Base-by-base conservation (phyloP, 2,329 filamentous ascomycete species). In the Diaporthe vaccinii region DNA sequence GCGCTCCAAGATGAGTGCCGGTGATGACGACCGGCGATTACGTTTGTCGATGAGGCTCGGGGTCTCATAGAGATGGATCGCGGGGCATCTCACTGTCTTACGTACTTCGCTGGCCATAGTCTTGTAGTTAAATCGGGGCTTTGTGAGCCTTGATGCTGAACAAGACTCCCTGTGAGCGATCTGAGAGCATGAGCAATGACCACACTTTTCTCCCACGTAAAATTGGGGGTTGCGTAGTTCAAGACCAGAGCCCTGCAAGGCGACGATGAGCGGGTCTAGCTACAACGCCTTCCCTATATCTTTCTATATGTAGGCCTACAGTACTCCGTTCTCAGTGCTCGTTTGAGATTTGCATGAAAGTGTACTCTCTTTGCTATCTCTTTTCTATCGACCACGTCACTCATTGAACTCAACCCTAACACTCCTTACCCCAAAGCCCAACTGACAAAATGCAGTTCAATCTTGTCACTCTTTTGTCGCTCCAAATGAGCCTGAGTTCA, bases 21-120 rank as follows among this genome's bases (percentile, higher is more conserved):
- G 41, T 49, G 61, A 65, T 65, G 61, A 65, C 61, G 61, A 65
- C 61, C 61, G 61, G 61, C 61, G 61, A 65, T 65, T 65, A 65
- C 61, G 61, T 41, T 65, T 49, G 4, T 49, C 10, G 3, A n/a
- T 31, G 61, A 65, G 61, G 61, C 61, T 65, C 61, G 41, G 17
- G 8, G 61, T 65, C 39, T 65, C 61, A 49, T 9, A 34, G 41
- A 49, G 41, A 65, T 49, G 61, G 49, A 49, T 14, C 61, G 61
- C 61, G 41, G 61, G 28, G 17, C 61, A 49, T 17, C 36, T 74
- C n/a, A 57, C 34, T 57, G 41, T 25, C 25, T 65, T 46, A 46
- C 61, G 41, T 65, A 65, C 25, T 25, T 49, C 7, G 3, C 8
- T 34, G 25, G 61, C 41, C 10, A 46, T 2, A 46, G 25, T 31